phyloP scores from a whole-genome alignment of 768 basidiomycete species.

The Russula brevipes region DNA sequence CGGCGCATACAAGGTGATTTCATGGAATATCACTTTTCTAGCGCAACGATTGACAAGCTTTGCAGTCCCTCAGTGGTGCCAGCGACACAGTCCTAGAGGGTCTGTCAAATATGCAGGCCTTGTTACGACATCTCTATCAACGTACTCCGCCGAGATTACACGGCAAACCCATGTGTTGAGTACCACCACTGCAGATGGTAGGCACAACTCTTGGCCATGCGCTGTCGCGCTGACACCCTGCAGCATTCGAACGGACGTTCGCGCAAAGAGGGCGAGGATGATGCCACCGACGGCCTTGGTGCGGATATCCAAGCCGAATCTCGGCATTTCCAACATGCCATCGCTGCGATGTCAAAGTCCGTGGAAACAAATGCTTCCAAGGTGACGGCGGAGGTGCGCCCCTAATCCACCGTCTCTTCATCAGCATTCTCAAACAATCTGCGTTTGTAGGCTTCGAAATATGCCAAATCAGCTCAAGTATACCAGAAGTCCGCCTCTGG shows the following conservation, averaged over 20 bases:
- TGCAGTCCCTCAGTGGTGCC: conserved; percentile 40
- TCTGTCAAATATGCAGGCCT: conserved; percentile 43
- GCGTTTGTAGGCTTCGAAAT: conserved; percentile 37
- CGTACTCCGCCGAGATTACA: conserved; percentile 50
- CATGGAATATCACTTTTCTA: not conserved
- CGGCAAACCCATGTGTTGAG: conserved; percentile 43
- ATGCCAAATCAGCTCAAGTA: conserved; percentile 39
- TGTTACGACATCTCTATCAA: conserved; percentile 43
- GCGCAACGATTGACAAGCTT: conserved; percentile 12
- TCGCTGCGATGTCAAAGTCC: conserved; percentile 47
- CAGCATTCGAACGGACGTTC: conserved; percentile 59
- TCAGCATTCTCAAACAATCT: conserved; percentile 3
- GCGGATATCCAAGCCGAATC: conserved; percentile 50
- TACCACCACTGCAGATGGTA: conserved; percentile 43
- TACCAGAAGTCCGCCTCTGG: conserved; percentile 42
- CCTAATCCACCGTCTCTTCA: conserved; percentile 3
- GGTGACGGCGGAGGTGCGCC: conserved; percentile 50
- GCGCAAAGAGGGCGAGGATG: conserved; percentile 63
- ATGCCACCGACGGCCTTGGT: conserved; percentile 48
- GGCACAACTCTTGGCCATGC: conserved; percentile 19
- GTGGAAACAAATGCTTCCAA: conserved; percentile 40
- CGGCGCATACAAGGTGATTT: conserved; percentile 51
- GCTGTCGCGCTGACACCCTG: not conserved
- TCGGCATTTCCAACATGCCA: conserved; percentile 44
- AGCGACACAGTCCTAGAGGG: conserved; percentile 40